A percentile compares a stretch with the other conserved stretches of the same genome.
phyloP scores from a whole-genome alignment of 305 asterid genomes.

The Fraxinus sp. region DNA sequence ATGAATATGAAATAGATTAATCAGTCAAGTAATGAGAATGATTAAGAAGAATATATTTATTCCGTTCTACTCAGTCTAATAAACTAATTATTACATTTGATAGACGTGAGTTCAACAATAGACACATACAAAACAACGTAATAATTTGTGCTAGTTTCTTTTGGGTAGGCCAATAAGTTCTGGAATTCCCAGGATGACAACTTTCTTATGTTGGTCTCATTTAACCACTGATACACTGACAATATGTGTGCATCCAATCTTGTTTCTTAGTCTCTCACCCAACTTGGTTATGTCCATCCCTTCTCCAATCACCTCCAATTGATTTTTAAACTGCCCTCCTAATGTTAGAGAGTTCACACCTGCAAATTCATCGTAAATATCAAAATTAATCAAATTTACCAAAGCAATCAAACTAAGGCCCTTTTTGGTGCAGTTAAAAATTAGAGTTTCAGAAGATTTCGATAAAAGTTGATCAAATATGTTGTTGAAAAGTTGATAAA shows the following conservation, averaged over 20 bases:
- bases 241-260: slow-evolving; percentile 15
- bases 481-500: too few species aligned
- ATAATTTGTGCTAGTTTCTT: background rate
- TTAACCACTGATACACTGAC: slow-evolving; percentile 9
- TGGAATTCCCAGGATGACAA: background rate
- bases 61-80: background rate
- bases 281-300: slow-evolving; percentile 14
- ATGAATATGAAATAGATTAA: background rate
- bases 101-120: background rate
- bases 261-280: slow-evolving; percentile 12
- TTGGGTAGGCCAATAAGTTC: background rate
- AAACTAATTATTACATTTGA: background rate
- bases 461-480: background rate
- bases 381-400: background rate
- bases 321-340: slow-evolving; percentile 5
- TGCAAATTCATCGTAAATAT: background rate
- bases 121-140: background rate
- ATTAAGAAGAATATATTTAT: background rate
- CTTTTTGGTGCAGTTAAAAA: background rate
- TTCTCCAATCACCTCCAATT: slow-evolving; percentile 16
- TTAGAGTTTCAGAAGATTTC: background rate
- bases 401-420: background rate
- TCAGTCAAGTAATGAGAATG: background rate
- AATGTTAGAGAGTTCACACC: slow-evolving; percentile 20
- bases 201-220: background rate